phyloP scores from a whole-genome alignment of 2,329 filamentous ascomycete genomes.

The Plectosphaerella cucumerina region DNA sequence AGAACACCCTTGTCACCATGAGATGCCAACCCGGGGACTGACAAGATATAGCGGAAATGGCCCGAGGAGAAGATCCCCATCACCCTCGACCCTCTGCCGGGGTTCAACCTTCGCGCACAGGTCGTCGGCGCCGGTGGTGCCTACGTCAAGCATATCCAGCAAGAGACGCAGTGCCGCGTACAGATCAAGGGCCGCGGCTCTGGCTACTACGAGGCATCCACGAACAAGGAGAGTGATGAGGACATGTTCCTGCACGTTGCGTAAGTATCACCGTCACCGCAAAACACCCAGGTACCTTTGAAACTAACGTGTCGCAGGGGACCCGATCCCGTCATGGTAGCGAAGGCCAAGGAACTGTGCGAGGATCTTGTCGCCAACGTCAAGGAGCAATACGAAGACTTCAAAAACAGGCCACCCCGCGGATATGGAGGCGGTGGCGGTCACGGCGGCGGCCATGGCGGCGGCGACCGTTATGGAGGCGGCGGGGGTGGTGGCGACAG shows the following conservation, averaged over 20 bases:
- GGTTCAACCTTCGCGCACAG: conserved; percentile 94
- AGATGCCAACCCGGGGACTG: background rate
- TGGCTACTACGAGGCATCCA: conserved; percentile 85
- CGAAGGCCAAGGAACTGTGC: conserved; percentile 83
- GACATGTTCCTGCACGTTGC: conserved; percentile 96
- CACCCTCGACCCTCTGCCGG: conserved; percentile 81
- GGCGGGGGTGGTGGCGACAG: conserved; percentile 23
- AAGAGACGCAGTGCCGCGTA: conserved; percentile 90
- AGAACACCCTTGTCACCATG: conserved; percentile 21
- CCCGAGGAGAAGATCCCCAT: conserved; percentile 94
- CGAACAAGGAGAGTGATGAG: conserved; percentile 88
- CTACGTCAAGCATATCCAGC: conserved; percentile 97
- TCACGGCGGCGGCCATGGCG: conserved; percentile 35
- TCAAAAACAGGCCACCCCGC: conserved; percentile 77
- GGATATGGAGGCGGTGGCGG: conserved; percentile 49
- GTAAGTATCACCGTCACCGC: conserved; percentile 48
- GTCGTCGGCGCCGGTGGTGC: conserved; percentile 92
- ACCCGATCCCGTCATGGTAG: conserved; percentile 80
- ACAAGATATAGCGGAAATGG: conserved; percentile 81
- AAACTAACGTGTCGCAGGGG: conserved; percentile 54
- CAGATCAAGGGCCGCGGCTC: conserved; percentile 97
- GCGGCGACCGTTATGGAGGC: conserved; percentile 27
- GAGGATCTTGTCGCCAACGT: conserved; percentile 85
- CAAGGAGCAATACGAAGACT: conserved; percentile 82
- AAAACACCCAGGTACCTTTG: background rate